Base-by-base conservation (phyloP, 306 rosid species). In the Prinsepia uniflora region DNA sequence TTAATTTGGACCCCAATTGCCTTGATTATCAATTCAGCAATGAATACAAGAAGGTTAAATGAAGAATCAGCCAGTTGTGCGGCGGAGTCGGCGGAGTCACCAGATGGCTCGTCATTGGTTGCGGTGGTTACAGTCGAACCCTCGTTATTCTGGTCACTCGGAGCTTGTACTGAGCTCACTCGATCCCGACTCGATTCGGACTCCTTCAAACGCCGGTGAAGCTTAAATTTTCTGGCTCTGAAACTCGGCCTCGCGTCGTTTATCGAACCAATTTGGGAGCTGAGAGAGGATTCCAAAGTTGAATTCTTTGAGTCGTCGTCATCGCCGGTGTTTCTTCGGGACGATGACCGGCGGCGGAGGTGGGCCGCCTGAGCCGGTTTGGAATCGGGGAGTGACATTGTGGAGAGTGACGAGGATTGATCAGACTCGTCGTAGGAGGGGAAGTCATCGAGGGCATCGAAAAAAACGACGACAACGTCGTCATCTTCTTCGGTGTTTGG, bases 1-100 rank as follows among this genome's bases (percentile, higher is more conserved):
- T 83, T 82, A 44, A 90, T 70, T 60, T 88, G 95, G 55, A 83
- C 66, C 59, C 71, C 85, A 63, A 89, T 75, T 70, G 86, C 84
- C 63, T 85, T 89, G 48, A 87, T 74, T 40, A 85, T 72, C 71
- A 92, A 61, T 24, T 82, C 88, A n/a, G 83, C 81, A 49, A 82
- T 6, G 15, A 65, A 76, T 46, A 80, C 69, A 10, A 87, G 89
- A 10, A 76, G 12, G 75, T 83, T 82, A 40, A 75, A 77, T 12
- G 85, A 79, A 11, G 86, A 70, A 68, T 73, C 87, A 17, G 72
- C 49, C 63, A 39, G 62, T 74, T 65, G 81, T 4, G 18, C 44
- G 15, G 66, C 79, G 48, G 95, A 82, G n/a, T 77, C 80, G n/a
- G 68, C 71, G 15, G 80, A 77, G 72, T 84, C 82, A 30, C 60